Base-by-base conservation (phyloP, 805 yeast genomes). In the Ogataea wickerhamii region DNA sequence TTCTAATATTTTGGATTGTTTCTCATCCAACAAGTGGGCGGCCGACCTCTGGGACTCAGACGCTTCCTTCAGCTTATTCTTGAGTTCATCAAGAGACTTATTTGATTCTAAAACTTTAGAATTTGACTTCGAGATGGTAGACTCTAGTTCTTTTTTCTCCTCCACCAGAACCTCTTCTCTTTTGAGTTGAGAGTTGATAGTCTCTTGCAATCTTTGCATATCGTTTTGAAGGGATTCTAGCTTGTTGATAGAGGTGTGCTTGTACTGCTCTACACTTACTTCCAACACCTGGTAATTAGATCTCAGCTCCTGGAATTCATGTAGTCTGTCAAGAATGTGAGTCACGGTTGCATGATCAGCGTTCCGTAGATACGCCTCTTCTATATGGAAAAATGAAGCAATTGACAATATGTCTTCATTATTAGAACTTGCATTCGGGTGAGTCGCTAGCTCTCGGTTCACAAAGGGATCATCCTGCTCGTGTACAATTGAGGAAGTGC, bases 261-360 rank as follows among this genome's bases (percentile, higher is more conserved):
- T 61, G 13, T 57, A 44, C 37, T 68, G 73, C 37, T 72, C 75
- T 13, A 64, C 52, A n/a, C 61, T 59, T 10, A 71, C 60, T 39
- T 63, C 66, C 20, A 66, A 28, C 3, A 63, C 49, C 32, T 66
- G 38, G 33, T 62, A 64, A 31, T 63, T 64, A 1, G 74, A 65
- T 39, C 61, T 58, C 28, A 70, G 34, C 7, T 55, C 54, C 22
- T 66, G 59, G 30, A 63, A 55, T 32, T 67, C 69, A 4, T 51
- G 47, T 13, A 67, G 42, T 34, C 58, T 64, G 3, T 41, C 41
- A 20, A 55, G 51, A 4, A 72, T 38, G 24, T 58, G 55, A 2
- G 31, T 36, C 13, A 68, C 39, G 1, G 63, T 34, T 1, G 22
- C 40, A 1, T 31, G 18, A 28, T 58, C 59, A 4, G 60, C 17